A percentile compares a stretch with the other conserved stretches of the same genome.
These are phyloP conservation scores for Fusarium odoratissimum DNA, from an alignment of 2,329 filamentous ascomycete genomes.

Conservation along the genomic window DNA sequence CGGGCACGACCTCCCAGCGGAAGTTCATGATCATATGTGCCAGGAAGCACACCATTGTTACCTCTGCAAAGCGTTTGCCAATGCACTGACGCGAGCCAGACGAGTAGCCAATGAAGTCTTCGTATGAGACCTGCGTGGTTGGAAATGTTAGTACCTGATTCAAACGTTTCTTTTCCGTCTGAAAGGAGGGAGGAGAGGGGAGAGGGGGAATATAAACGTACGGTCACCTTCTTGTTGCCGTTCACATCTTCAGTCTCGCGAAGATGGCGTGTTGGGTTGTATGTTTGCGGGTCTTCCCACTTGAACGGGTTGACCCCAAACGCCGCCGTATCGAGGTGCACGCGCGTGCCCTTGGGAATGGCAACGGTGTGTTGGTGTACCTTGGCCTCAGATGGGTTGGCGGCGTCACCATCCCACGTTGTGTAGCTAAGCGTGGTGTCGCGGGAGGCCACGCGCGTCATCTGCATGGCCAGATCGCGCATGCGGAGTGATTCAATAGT, in stretches of 20 bases:
- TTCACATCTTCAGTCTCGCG: neutral
- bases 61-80: neutral
- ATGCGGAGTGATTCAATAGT: neutral
- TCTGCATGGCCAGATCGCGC: neutral
- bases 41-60: neutral
- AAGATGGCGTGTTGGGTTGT: neutral
- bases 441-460: neutral
- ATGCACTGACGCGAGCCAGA: neutral
- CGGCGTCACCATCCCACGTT: neutral
- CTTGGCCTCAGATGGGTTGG: neutral
- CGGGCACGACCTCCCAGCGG: neutral
- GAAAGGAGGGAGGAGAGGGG: rapidly evolving
- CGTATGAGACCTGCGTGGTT: neutral
- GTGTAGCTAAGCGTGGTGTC: neutral
- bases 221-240: neutral
- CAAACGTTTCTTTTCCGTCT: neutral
- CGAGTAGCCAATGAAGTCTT: neutral
- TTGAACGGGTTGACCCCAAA: neutral
- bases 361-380: neutral
- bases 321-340: neutral
- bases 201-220: neutral
- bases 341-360: neutral
- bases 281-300: neutral
- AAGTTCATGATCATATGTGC: neutral
- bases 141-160: neutral